Conservation (phyloP, 306 rosid genomes). For the Bauhinia variegata region DNA sequence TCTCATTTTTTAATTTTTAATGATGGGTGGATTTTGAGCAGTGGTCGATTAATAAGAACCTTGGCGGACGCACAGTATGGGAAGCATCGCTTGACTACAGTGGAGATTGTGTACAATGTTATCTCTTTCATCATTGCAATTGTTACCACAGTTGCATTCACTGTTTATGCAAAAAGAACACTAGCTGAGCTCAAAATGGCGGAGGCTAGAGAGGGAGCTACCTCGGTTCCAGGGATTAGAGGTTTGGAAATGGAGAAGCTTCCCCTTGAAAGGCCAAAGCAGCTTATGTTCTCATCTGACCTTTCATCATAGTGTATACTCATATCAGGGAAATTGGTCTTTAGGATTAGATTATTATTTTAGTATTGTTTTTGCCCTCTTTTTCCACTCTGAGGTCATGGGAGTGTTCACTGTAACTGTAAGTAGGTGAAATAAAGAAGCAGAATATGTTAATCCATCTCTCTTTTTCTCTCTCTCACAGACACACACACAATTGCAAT, state of each 20-base stretch:
- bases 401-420: slow-evolving; percentile 30
- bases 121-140: slow-evolving; percentile 77
- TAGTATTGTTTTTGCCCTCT: background rate
- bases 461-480: background rate
- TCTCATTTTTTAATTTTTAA: background rate
- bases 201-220: slow-evolving; percentile 53
- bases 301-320: slow-evolving; percentile 27
- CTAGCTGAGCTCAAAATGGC: slow-evolving; percentile 62
- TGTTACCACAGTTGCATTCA: slow-evolving; percentile 77
- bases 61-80: slow-evolving; percentile 79
- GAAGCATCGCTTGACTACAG: slow-evolving; percentile 74
- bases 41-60: slow-evolving; percentile 86
- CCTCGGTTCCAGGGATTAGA: slow-evolving; percentile 43
- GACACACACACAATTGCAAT: too few relatives aligned
- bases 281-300: slow-evolving; percentile 21
- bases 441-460: background rate
- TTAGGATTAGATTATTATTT: slow-evolving; percentile 11
- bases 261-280: slow-evolving; percentile 59
- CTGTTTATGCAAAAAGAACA: slow-evolving; percentile 83
- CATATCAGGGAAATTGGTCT: slow-evolving; percentile 42
- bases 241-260: slow-evolving; percentile 66
- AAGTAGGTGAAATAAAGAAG: slow-evolving; percentile 38
- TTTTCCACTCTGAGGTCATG: slow-evolving; percentile 15
- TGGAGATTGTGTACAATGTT: slow-evolving; percentile 84
- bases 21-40: slow-evolving; percentile 44